Evolutionary conservation across 495 filamentous ascomycete genomes (phyloP).

Genomic region (Xylaria telfairii): DNA sequence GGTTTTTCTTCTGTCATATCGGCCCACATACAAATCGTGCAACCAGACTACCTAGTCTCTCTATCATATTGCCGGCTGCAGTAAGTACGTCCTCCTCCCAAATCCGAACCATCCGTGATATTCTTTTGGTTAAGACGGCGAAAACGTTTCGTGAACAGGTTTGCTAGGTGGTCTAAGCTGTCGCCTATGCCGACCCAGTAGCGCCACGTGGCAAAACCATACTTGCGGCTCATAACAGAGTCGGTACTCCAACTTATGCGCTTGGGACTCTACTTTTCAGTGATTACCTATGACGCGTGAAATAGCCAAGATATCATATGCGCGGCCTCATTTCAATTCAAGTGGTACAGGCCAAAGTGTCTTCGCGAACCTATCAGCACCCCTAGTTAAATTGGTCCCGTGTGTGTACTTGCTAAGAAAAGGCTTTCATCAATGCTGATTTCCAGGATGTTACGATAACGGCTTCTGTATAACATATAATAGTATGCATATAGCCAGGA

Average conservation of each 20-base stretch:
- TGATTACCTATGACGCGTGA: not conserved
- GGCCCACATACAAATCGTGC: not conserved
- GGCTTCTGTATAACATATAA: not conserved
- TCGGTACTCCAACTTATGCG: not conserved
- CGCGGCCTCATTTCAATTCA: not conserved
- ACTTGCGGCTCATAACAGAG: not conserved
- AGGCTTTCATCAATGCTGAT: not conserved
- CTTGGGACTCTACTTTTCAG: not conserved
- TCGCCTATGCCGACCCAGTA: not conserved
- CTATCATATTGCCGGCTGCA: not conserved
- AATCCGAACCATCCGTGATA: slow-evolving; percentile 13
- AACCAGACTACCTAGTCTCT: slow-evolving; percentile 11
- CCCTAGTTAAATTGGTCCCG: not conserved
- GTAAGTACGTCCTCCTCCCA: not conserved
- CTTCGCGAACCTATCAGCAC: not conserved
- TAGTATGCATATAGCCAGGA: not conserved
- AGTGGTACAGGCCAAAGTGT: not conserved
- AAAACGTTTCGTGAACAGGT: slow-evolving; percentile 1
- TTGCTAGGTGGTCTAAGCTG: not conserved
- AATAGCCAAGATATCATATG: not conserved
- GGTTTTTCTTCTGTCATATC: not conserved
- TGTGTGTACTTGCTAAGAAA: not conserved
- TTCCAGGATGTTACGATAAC: not conserved
- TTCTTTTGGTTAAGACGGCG: not conserved
- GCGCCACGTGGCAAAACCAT: slow-evolving; percentile 10